These are phyloP conservation scores for Exserohilum rostratum DNA, from an alignment of 2,329 filamentous ascomycete genomes.

Conservation along the genomic window DNA sequence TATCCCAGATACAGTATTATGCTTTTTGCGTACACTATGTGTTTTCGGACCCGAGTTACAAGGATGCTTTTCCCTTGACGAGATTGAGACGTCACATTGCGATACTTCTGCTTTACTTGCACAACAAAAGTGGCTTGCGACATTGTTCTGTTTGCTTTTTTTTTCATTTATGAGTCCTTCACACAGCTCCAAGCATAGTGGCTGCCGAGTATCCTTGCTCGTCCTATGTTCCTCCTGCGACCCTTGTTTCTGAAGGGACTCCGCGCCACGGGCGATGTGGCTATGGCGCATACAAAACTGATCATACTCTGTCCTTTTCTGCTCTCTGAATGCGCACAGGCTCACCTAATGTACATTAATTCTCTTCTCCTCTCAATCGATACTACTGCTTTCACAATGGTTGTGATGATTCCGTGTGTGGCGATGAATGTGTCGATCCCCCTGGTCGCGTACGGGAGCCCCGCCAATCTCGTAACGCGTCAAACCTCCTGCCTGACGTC, in stretches of 20 bases:
- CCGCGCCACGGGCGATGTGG: neutral
- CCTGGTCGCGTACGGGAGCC: conserved; percentile 4
- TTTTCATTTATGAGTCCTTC: neutral
- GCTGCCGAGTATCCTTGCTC: neutral
- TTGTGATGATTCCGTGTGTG: neutral
- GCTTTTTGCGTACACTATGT: neutral
- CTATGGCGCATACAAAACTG: neutral
- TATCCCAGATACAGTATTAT: neutral
- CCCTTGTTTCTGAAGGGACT: neutral
- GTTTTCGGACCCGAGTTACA: neutral
- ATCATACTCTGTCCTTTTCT: neutral
- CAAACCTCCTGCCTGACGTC: conserved; percentile 11
- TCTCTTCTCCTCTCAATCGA: neutral
- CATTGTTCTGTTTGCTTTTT: conserved; percentile 1
- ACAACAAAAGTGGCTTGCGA: conserved; percentile 3
- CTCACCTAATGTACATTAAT: neutral
- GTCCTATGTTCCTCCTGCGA: neutral
- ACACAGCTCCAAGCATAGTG: neutral
- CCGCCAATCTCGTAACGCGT: conserved; percentile 9
- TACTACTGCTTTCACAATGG: neutral
- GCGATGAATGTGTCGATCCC: conserved; percentile 1
- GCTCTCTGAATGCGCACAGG: neutral
- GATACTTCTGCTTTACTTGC: neutral
- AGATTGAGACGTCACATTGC: neutral
- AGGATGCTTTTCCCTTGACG: neutral